Conservation (phyloP, 257 asterid genomes). For the Salvia splendens region DNA sequence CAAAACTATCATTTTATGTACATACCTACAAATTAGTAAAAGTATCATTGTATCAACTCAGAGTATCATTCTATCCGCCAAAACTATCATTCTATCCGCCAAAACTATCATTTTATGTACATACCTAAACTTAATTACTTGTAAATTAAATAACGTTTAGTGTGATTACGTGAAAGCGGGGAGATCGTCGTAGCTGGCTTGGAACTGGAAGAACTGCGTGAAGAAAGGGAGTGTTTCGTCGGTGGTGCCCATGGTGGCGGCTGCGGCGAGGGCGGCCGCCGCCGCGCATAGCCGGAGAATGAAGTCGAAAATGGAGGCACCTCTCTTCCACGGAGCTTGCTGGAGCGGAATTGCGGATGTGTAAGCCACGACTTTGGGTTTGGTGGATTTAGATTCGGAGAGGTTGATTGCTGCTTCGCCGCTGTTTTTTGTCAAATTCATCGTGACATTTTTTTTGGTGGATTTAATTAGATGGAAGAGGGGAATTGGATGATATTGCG, state of each 20-base stretch:
- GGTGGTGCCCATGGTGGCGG: slow-evolving; percentile 56
- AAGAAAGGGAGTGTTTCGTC: slow-evolving; percentile 54
- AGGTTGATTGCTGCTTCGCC: slow-evolving; percentile 37
- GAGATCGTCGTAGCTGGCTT: slow-evolving; percentile 55
- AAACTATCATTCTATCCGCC: too few species aligned
- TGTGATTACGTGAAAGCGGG: slow-evolving; percentile 43
- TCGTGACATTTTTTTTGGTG: neutral
- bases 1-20: too few species aligned
- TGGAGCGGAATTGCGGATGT: slow-evolving; percentile 20
- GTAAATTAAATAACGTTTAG: too few species aligned
- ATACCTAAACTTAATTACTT: too few species aligned
- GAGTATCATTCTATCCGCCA: too few species aligned
- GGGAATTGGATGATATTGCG: slow-evolving; percentile 2
- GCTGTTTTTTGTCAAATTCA: slow-evolving; percentile 28
- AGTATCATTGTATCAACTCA: too few species aligned
- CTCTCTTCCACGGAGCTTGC: slow-evolving; percentile 39
- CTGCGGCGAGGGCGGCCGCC: slow-evolving; percentile 47
- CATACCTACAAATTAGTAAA: too few species aligned
- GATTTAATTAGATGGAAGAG: too few species aligned
- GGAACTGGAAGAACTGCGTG: slow-evolving; percentile 58
- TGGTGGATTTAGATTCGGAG: slow-evolving; percentile 21
- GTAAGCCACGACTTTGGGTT: slow-evolving; percentile 24
- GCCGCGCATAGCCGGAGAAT: slow-evolving; percentile 43
- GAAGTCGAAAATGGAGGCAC: slow-evolving; percentile 46
- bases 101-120: too few species aligned